A percentile compares a stretch with the other conserved stretches of the same genome.
Conservation (phyloP, 2,329 filamentous ascomycete genomes). For the Talaromyces sp. region DNA sequence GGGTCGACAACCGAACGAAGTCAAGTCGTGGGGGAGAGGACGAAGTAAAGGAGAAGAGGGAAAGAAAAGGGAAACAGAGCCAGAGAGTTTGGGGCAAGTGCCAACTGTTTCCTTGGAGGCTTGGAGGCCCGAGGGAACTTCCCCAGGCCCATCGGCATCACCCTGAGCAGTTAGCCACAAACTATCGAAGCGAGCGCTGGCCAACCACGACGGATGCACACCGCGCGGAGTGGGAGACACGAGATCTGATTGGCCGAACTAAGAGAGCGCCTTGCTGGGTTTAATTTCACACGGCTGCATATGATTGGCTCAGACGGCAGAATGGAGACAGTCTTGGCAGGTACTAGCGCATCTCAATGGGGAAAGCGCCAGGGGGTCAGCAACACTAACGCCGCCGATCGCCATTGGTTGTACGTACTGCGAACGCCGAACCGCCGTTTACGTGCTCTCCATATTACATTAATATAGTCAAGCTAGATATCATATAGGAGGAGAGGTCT, state of each 20-base stretch:
- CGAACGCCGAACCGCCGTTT: too few species aligned
- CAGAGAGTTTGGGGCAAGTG: neutral
- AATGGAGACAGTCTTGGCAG: conserved; percentile 9
- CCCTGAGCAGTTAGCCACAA: neutral
- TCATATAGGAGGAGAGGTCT: too few species aligned
- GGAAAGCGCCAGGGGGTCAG: conserved; percentile 13
- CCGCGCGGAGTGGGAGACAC: neutral
- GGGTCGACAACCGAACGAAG: conserved; percentile 7
- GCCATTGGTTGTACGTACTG: neutral
- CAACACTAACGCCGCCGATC: conserved; percentile 11
- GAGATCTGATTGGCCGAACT: neutral
- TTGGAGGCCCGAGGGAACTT: neutral
- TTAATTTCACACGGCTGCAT: neutral
- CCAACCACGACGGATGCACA: neutral
- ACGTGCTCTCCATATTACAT: too few species aligned
- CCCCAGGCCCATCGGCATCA: neutral
- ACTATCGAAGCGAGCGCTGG: neutral
- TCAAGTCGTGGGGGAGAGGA: neutral
- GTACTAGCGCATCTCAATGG: neutral
- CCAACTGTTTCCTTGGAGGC: neutral
- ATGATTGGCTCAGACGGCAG: neutral
- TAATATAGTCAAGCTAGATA: too few species aligned
- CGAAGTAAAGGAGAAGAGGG: neutral
- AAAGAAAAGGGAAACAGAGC: neutral
- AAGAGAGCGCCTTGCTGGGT: conserved; percentile 7